Conservation (phyloP, 805 yeast genomes). For the Jamesozyma gamospora region DNA sequence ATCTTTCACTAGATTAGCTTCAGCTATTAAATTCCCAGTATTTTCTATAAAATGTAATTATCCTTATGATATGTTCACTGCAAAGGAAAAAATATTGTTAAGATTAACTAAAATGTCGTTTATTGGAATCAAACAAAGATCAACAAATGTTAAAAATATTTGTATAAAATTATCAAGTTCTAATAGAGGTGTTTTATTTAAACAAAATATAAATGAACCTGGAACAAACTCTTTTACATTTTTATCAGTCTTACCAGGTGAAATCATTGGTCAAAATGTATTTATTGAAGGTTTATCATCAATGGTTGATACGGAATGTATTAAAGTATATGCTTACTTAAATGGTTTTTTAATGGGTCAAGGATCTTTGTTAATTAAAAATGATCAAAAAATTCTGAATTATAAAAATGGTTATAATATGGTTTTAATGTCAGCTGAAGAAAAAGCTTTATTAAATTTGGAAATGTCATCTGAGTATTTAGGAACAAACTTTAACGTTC, state of each 20-base stretch:
- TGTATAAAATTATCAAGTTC: conserved; percentile 26
- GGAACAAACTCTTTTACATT: conserved; percentile 53
- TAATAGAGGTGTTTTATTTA: conserved; percentile 42
- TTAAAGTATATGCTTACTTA: conserved; percentile 46
- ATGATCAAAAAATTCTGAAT: conserved; percentile 39
- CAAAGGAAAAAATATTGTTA: conserved; percentile 52
- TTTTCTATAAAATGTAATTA: conserved; percentile 39
- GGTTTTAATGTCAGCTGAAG: conserved; percentile 36
- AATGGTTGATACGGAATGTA: conserved; percentile 40
- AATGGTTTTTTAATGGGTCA: conserved; percentile 57
- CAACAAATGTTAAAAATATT: conserved; percentile 17
- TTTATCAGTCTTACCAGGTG: conserved; percentile 61
- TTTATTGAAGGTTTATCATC: conserved; percentile 50
- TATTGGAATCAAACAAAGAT: conserved; percentile 6
- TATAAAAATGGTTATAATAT: conserved; percentile 35
- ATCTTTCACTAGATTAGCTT: not conserved
- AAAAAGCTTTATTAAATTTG: conserved; percentile 35
- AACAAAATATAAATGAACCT: conserved; percentile 58
- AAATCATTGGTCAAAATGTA: conserved; percentile 61
- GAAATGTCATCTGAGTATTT: conserved; percentile 55
- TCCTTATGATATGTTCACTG: conserved; percentile 52
- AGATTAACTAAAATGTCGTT: conserved; percentile 38
- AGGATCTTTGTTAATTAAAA: conserved; percentile 42
- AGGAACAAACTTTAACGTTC: conserved; percentile 58
- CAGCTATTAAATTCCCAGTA: conserved; percentile 25